phyloP scores from a whole-genome alignment of 176 grass and related monocot genomes.

The Carex kokanica region DNA sequence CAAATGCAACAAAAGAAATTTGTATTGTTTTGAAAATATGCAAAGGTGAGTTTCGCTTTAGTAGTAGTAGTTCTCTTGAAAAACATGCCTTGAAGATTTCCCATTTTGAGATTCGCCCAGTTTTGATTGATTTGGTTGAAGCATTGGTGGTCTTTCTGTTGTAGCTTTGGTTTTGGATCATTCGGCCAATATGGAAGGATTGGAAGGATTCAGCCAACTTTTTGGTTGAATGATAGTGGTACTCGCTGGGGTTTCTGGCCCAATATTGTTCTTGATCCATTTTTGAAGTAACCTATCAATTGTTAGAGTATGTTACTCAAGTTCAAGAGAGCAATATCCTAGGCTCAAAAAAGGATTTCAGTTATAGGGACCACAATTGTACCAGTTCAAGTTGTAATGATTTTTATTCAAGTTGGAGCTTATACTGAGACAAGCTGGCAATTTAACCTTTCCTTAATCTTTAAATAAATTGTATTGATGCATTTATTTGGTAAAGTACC shows the following conservation, averaged over 20 bases:
- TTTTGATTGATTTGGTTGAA: slow-evolving; percentile 32
- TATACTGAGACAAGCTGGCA: not conserved
- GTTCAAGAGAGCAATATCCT: not conserved
- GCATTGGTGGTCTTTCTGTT: slow-evolving; percentile 32
- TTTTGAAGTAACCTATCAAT: slow-evolving; percentile 70
- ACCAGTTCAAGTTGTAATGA: not conserved
- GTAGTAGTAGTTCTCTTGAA: slow-evolving; percentile 70
- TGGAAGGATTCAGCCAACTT: slow-evolving; percentile 54
- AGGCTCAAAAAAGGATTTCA: not conserved
- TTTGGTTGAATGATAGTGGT: slow-evolving; percentile 55
- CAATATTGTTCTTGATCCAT: slow-evolving; percentile 94
- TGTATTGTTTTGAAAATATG: slow-evolving; percentile 95
- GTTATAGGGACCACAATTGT: not conserved
- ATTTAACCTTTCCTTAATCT: not conserved
- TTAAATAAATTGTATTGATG: not conserved
- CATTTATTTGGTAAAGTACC: slow-evolving; percentile 39
- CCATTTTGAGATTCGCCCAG: slow-evolving; percentile 57
- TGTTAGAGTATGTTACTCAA: not conserved
- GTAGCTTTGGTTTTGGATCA: slow-evolving; percentile 32
- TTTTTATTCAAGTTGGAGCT: not conserved
- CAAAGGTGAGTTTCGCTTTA: slow-evolving; percentile 82
- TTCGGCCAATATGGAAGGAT: slow-evolving; percentile 37
- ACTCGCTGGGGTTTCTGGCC: slow-evolving; percentile 50
- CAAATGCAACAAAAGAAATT: slow-evolving; percentile 62
- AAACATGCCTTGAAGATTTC: slow-evolving; percentile 89